Evolutionary conservation across 2,329 filamentous ascomycete genomes (phyloP), one percentile per base, ranked within the genome.

Genomic region (Teratosphaeria zuluensis): DNA sequence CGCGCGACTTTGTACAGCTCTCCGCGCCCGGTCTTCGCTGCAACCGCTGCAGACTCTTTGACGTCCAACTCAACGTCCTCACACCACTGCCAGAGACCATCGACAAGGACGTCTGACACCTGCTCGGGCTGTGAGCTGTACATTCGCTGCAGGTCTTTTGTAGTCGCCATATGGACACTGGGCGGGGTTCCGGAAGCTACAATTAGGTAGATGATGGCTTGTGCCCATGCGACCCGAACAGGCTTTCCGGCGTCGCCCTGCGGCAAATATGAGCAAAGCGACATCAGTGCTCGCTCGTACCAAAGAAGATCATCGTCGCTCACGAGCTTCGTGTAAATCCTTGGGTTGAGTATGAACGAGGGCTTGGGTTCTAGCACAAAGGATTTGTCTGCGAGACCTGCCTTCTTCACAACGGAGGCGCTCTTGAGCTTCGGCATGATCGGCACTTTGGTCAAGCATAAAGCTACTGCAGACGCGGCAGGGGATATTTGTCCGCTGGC

Each of bases 401-500:
- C 80, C 66, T 85, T 86, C 67, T 88, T 87, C 24, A 82, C 72
- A 38, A 86, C 72, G 2, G 80, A 69, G 51, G 81, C 74, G 65
- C 81, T 79, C 56, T 85, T 82, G 14, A 84, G 76, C 42, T 80
- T 77, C 6, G 64, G 9, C 58, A 83, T 75, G 12, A 84, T 68
- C 11, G 77, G 70, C 32, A 87, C 78, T 63, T 80, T 79, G 2
- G 80, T 73, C 31, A 80, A 69, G 57, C 78, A 81, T 14, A 95
- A 74, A 24, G 87, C 84, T 38, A 84, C 81, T 53, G 88, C 80
- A 57, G 94, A 84, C 71, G 90, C 91, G 48, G 88, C 90, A 35
- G 86, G 86, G 14, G 88, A 85, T 56, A 95, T 81, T n/a, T 92
- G 79, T 11, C 92, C 92, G 66, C 80, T 92, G 71, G 96, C 92